These are phyloP conservation scores for Nemania sp. DNA, from an alignment of 2,329 filamentous ascomycete genomes.

Conservation along the genomic window DNA sequence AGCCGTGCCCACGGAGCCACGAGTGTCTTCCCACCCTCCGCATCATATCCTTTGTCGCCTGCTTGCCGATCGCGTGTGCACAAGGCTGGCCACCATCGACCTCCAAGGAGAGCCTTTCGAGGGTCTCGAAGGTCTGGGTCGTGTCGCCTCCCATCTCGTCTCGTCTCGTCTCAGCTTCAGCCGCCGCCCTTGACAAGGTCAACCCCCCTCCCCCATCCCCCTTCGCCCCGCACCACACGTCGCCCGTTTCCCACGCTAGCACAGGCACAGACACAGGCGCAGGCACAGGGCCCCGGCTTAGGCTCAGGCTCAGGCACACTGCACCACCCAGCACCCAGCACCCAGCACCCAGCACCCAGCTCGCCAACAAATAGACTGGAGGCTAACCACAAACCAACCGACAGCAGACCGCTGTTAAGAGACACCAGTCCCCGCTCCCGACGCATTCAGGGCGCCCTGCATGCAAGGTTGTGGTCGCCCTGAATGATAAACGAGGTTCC, in stretches of 20 bases:
- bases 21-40: too few species aligned
- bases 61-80: conserved; percentile 24
- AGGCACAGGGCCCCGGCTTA: not conserved
- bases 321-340: too few species aligned
- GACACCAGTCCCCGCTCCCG: conserved; percentile 8
- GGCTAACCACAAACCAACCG: too few species aligned
- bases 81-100: conserved; percentile 22
- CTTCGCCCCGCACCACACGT: conserved; percentile 26
- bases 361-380: too few species aligned
- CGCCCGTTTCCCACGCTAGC: conserved; percentile 25
- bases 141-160: conserved; percentile 29
- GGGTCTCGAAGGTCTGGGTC: conserved; percentile 24
- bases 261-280: conserved; percentile 6
- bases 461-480: conserved; percentile 24
- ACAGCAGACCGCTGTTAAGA: not conserved
- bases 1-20: too few species aligned
- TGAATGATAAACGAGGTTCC: conserved; percentile 35
- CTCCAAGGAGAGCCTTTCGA: conserved; percentile 21
- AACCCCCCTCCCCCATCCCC: conserved; percentile 26
- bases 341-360: not conserved
- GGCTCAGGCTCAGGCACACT: not conserved
- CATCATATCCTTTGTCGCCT: conserved; percentile 15
- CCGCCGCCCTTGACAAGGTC: conserved; percentile 29
- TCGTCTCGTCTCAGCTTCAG: conserved; percentile 36
- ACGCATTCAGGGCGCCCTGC: conserved; percentile 18